Evolutionary conservation across 148 eudicot genomes (phyloP).

Genomic region (Beta vulgaris): DNA sequence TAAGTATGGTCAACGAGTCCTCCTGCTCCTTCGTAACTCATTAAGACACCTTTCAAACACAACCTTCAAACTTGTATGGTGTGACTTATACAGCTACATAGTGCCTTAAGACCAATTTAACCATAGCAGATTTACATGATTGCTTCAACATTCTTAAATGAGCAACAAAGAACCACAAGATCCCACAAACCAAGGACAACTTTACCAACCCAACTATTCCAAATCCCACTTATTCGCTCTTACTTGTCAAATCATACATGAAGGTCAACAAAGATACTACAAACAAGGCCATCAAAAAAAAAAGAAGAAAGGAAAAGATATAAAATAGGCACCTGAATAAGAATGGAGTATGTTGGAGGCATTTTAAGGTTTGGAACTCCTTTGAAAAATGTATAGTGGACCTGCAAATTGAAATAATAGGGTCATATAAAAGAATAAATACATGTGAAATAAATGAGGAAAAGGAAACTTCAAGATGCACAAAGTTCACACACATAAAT

Average conservation of each 20-base stretch:
- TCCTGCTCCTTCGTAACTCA: no score
- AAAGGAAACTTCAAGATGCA: neutral
- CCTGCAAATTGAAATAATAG: conserved; percentile 41
- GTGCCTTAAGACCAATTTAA: neutral
- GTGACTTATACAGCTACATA: neutral
- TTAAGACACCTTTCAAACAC: neutral
- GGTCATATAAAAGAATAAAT: neutral
- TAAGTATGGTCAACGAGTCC: no score
- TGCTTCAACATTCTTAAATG: neutral
- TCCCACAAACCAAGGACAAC: neutral
- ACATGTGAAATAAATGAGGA: neutral
- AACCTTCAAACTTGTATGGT: neutral
- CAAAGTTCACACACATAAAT: neutral
- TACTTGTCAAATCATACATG: neutral
- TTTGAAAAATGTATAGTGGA: conserved; percentile 63
- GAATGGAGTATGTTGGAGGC: conserved; percentile 80
- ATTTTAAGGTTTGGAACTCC: conserved; percentile 55
- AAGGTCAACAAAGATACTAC: neutral
- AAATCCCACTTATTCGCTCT: neutral
- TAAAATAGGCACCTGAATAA: conserved; percentile 56
- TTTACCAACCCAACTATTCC: neutral
- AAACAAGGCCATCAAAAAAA: neutral
- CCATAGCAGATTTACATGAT: neutral
- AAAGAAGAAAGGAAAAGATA: neutral
- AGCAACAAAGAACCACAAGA: neutral